Evolutionary conservation across 1,284 basidiomycete species (phyloP).

Genomic region (Trichosporon ovoides): DNA sequence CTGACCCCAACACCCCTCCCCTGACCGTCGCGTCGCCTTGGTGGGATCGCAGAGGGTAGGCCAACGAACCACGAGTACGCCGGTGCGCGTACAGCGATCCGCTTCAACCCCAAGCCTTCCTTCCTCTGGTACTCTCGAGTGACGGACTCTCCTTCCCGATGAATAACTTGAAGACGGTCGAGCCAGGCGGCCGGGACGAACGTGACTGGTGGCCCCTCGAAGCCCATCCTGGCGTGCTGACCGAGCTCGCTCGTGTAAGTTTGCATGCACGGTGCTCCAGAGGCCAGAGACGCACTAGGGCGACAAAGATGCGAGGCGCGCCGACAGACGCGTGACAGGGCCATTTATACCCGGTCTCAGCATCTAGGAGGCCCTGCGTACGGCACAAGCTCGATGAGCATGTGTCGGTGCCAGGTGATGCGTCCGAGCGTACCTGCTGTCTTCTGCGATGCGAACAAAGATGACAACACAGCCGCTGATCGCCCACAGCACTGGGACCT

Average conservation of each 20-base stretch:
- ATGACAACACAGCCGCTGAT: background rate
- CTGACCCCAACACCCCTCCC: background rate
- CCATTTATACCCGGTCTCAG: no score
- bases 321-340: background rate
- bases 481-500: slow-evolving; percentile 33
- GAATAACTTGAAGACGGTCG: no score
- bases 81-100: no score
- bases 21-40: background rate
- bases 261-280: background rate
- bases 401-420: no score
- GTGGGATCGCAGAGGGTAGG: no score
- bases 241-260: slow-evolving; percentile 1
- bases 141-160: no score
- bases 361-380: no score
- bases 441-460: background rate
- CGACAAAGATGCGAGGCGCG: no score
- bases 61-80: no score
- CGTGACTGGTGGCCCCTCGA: slow-evolving; percentile 6
- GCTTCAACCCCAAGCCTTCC: no score
- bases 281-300: background rate
- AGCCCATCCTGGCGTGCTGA: background rate
- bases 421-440: background rate
- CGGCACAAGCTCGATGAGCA: no score
- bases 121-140: no score
- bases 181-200: background rate